These are phyloP conservation scores for Cladophialophora exuberans DNA, from an alignment of 2,329 filamentous ascomycete genomes.

Conservation along the genomic window DNA sequence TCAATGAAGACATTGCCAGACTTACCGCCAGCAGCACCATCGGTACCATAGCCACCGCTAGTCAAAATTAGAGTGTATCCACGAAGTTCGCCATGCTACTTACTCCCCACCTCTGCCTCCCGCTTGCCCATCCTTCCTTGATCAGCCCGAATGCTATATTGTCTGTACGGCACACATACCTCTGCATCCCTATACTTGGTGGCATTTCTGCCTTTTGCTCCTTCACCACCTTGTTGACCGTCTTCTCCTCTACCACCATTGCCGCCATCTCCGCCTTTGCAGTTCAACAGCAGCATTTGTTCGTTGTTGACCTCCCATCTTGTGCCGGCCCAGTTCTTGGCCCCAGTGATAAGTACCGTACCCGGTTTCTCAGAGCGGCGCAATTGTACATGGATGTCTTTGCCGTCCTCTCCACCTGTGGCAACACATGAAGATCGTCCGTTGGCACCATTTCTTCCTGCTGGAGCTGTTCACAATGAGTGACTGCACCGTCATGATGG, in stretches of 20 bases:
- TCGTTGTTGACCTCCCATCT: slow-evolving; percentile 5
- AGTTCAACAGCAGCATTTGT: slow-evolving; percentile 1
- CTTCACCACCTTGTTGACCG: slow-evolving; percentile 18
- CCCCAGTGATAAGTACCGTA: not conserved
- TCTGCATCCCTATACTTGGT: slow-evolving; percentile 6
- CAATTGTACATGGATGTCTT: not conserved
- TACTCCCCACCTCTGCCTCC: not conserved
- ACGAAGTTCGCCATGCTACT: not conserved
- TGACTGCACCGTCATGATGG: not conserved
- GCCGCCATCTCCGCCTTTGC: slow-evolving; percentile 13
- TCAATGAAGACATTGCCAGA: slow-evolving; percentile 18
- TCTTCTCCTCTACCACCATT: slow-evolving; percentile 23
- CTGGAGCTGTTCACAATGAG: not conserved
- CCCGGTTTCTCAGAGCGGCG: not conserved
- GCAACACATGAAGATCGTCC: slow-evolving; percentile 1
- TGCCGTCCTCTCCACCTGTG: not conserved
- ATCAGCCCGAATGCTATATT: not conserved
- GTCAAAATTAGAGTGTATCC: not conserved
- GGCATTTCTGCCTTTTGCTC: slow-evolving; percentile 7
- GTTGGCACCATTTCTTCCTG: not conserved
- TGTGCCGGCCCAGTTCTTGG: not conserved
- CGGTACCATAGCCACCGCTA: slow-evolving; percentile 19
- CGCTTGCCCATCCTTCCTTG: not conserved
- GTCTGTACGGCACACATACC: not conserved
- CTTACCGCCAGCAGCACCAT: slow-evolving; percentile 22